phyloP scores from a whole-genome alignment of 257 asterid genomes.

The Nemophila menziesii region DNA sequence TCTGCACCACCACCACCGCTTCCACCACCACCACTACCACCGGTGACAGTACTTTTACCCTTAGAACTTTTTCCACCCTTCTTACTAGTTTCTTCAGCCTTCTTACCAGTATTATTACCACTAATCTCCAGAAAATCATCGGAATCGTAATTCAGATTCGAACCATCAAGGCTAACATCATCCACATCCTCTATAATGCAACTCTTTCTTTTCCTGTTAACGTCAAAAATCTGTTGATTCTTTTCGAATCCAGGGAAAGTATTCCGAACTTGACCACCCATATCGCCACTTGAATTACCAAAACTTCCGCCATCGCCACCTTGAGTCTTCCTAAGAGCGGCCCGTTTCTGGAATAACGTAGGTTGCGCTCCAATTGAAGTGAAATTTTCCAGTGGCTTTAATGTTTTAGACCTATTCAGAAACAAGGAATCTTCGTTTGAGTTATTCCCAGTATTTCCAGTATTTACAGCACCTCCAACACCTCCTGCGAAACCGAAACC shows the following conservation, averaged over 20 bases:
- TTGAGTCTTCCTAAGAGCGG: conserved; percentile 30
- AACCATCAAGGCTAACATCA: background rate
- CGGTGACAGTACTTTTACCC: no score
- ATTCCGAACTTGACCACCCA: conserved; percentile 22
- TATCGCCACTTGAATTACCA: conserved; percentile 20
- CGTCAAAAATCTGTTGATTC: no score
- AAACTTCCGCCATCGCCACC: conserved; percentile 22
- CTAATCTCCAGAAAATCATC: conserved; percentile 26
- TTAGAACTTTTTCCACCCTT: conserved; percentile 23
- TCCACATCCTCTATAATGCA: conserved; percentile 10
- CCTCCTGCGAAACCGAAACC: no score
- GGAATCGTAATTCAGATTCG: conserved; percentile 21
- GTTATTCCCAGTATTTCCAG: no score
- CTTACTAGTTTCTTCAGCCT: no score
- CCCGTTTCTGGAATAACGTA: conserved; percentile 39
- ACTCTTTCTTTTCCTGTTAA: conserved; percentile 11
- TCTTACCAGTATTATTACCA: conserved; percentile 11
- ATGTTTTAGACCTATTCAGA: conserved; percentile 15
- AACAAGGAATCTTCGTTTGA: background rate
- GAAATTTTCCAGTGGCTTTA: conserved; percentile 30
- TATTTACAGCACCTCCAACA: no score
- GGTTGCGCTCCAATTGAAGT: conserved; percentile 31
- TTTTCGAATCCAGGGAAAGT: no score
- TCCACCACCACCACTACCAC: conserved; percentile 17
- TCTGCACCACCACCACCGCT: conserved; percentile 24